Evolutionary conservation across 2,329 filamentous ascomycete genomes (phyloP), one percentile per base, ranked within the genome.

Genomic region (Aspergillus melleus): DNA sequence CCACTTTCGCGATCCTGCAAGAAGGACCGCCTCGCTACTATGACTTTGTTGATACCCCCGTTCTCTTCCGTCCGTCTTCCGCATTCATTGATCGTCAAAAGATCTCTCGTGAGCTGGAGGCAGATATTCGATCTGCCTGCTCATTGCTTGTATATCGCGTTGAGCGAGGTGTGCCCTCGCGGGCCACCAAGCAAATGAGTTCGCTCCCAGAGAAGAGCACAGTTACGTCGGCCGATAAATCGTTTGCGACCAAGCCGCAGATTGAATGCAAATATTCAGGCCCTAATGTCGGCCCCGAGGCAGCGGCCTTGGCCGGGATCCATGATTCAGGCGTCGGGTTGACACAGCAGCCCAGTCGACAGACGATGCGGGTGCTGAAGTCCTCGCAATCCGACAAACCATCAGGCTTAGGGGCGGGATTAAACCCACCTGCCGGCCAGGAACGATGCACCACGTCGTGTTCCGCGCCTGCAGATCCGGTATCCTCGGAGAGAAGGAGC

Each of bases 51-150:
- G 75, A 77, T 50, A 73, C 74, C 6, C 66, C 72, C 1, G 68
- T 68, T 24, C 66, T 70, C 55, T 72, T 69, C 53, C 65, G 68
- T 26, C 71, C 74, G 4, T 57, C 61, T 3, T 73, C 74, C 2
- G 70, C 73, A 4, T 58, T 76, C 22, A 71, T 77, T 20, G 64
- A 71, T 12, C 72, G 76, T 24, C 76, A 72, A 60, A 55, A 68
- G 2, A 66, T 79, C 14, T 62, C 68, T 2, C 66, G 68, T 6
- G 68, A 73, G 22, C 52, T 77, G 4, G 75, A 77, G 55, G 68
- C 63, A 2, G 68, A 77, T 49, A 59, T 79, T 36, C 70, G 72
- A 59, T 66, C 73, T 52, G 64, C 75, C 16, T 79, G 77, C 57
- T 68, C 67, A 22, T 66, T 72, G 54, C 73, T 71, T 24, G 58